Evolutionary conservation across 192 early-diverging fungal species (phyloP).

Genomic region (Umbelopsis vinacea): DNA sequence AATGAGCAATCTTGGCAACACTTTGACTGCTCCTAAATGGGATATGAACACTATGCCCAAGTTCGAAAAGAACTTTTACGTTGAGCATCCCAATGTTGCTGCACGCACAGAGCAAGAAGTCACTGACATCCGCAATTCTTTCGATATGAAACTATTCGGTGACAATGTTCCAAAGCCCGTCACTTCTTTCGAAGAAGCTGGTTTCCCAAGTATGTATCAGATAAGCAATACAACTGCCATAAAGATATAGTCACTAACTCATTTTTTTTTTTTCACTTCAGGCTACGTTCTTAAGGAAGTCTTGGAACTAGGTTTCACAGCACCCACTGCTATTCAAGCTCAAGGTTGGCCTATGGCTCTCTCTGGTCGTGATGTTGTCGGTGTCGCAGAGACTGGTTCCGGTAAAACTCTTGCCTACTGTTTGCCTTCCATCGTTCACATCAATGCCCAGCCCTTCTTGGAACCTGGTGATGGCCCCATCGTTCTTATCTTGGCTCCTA

Average conservation of each 20-base stretch:
- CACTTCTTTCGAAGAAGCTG: constrained; percentile 85
- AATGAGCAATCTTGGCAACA: constrained; percentile 60
- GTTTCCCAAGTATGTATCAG: constrained; percentile 71
- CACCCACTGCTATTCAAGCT: constrained; percentile 93
- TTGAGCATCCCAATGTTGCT: constrained; percentile 77
- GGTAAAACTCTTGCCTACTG: constrained; percentile 97
- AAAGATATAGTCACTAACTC: background rate
- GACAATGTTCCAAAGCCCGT: constrained; percentile 90
- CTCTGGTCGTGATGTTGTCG: constrained; percentile 92
- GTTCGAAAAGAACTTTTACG: constrained; percentile 98
- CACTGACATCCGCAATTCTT: constrained; percentile 72
- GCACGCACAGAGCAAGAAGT: constrained; percentile 72
- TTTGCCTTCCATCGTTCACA: constrained; percentile 96
- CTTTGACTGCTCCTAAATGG: constrained; percentile 69
- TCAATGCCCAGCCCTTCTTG: constrained; percentile 95
- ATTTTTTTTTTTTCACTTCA: constrained; percentile 18
- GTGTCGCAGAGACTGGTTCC: constrained; percentile 85
- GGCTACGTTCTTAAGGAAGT: constrained; percentile 91
- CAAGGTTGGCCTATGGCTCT: constrained; percentile 99
- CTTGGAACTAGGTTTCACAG: constrained; percentile 78
- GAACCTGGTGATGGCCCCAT: constrained; percentile 95
- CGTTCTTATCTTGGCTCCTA: constrained; percentile 94
- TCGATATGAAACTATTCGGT: constrained; percentile 88
- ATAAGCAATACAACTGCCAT: background rate
- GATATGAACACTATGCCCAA: constrained; percentile 65